Base-by-base conservation (phyloP, 805 yeast genomes). In the Suhomyces tanzawaensis region DNA sequence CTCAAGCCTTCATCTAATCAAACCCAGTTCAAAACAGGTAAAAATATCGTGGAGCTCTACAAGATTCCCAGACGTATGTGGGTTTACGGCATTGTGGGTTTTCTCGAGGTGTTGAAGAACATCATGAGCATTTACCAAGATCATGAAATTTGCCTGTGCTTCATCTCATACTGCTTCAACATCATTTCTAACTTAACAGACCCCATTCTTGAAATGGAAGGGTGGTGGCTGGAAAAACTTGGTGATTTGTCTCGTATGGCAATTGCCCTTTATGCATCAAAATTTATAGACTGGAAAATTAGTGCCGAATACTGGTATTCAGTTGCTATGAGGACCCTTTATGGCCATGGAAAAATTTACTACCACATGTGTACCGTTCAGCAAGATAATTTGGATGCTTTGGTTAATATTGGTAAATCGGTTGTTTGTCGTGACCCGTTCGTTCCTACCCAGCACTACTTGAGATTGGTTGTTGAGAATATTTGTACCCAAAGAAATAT, bases 241-340 rank as follows among this genome's bases (percentile, higher is more conserved):
- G 96, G 95, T 24, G 96, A 87, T 56, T 64, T 87, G 46, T 82
- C 91, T 24, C 66, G 95, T 53, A 85, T 87, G 89, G 91, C 95
- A 8, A 85, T 87, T 48, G 93, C 95, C 0, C 64, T 86, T 29
- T 85, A 85, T 51, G 82, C 89, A 6, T 81, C 89, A 2, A 76
- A 83, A 35, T 82, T 77, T 54, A 84, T 85, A 46, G 95, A 87
- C 58, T 87, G 96, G 96, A 84, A 85, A 56, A 60, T 81, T 14
- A 76, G 87, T 40, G 83, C 95, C 1, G 89, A 85, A 57, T 79
- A 79, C 56, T 87, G 96, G 96, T 87, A 87, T 52, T 70, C 77
- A 18, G 70, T 78, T 19, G 81, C 95, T 3, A 76, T 85, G 77
- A 76, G 77, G 48, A 76, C 84, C 12, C 79, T 81, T 45, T 85